These are phyloP conservation scores for Albatrellus sp. DNA, from an alignment of 1,284 basidiomycete genomes.

Conservation along the genomic window DNA sequence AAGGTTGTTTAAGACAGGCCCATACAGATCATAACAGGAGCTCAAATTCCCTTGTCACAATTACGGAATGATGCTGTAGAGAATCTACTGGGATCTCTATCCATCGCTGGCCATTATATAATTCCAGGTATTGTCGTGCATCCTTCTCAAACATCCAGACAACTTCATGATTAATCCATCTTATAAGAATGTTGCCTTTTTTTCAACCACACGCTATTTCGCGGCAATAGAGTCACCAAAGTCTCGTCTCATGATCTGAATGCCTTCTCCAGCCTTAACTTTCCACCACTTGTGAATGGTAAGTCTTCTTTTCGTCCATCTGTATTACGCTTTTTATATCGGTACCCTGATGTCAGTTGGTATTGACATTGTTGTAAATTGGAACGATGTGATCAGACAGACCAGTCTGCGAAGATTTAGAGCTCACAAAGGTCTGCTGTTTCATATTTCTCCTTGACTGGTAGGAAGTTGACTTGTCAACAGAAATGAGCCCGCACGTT, in stretches of 20 bases:
- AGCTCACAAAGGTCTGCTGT: slow-evolving; percentile 58
- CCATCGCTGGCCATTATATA: slow-evolving; percentile 80
- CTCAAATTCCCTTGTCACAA: slow-evolving; percentile 85
- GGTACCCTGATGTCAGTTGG: slow-evolving; percentile 40
- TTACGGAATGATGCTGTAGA: slow-evolving; percentile 84
- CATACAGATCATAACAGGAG: slow-evolving; percentile 72
- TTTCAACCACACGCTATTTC: slow-evolving; percentile 80
- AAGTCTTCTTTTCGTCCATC: slow-evolving; percentile 9
- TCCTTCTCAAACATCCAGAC: not conserved
- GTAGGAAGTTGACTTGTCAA: slow-evolving; percentile 6
- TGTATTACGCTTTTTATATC: no score
- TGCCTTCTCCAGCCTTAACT: slow-evolving; percentile 82
- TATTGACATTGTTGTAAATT: slow-evolving; percentile 80
- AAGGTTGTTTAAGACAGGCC: not conserved
- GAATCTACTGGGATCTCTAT: slow-evolving; percentile 79
- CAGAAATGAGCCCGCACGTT: slow-evolving; percentile 70
- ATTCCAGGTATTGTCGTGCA: slow-evolving; percentile 59
- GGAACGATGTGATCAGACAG: slow-evolving; percentile 75
- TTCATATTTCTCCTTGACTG: slow-evolving; percentile 1
- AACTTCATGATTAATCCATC: not conserved
- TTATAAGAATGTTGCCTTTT: slow-evolving; percentile 66
- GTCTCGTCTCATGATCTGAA: slow-evolving; percentile 76
- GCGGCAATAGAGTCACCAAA: slow-evolving; percentile 83
- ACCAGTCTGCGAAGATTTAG: slow-evolving; percentile 65
- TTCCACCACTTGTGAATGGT: slow-evolving; percentile 77